These are phyloP conservation scores for Reutealis trisperma DNA, from an alignment of 345 rosid species.

Conservation along the genomic window DNA sequence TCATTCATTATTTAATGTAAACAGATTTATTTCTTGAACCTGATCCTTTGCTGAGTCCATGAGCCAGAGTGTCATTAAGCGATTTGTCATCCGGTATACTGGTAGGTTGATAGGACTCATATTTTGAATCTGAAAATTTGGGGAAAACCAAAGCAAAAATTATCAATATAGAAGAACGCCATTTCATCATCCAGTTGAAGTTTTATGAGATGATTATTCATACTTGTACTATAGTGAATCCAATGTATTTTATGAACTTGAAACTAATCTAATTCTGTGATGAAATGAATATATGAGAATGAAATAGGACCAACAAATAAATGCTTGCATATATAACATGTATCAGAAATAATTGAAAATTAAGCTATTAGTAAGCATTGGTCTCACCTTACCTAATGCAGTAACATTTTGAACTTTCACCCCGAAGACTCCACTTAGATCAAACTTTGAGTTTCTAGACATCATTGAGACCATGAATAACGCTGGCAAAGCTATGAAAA, in stretches of 20 bases:
- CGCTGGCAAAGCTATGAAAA: slow-evolving; percentile 19
- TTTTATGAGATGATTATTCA: background rate
- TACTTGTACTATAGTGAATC: background rate
- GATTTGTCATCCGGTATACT: background rate
- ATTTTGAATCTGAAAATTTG: background rate
- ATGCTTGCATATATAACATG: background rate
- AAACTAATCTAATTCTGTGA: background rate
- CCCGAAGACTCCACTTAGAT: background rate
- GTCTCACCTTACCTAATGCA: slow-evolving; percentile 13
- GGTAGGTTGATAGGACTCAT: background rate
- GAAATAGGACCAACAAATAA: background rate
- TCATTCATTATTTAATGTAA: background rate
- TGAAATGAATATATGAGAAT: background rate
- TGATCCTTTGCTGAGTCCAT: background rate
- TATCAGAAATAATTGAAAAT: background rate
- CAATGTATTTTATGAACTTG: background rate
- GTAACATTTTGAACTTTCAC: slow-evolving; percentile 15
- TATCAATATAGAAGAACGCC: background rate
- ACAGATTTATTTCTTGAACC: slow-evolving; percentile 1
- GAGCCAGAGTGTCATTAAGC: background rate
- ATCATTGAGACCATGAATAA: slow-evolving; percentile 2
- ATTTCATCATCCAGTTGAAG: background rate
- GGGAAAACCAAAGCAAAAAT: background rate
- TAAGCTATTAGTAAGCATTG: background rate
- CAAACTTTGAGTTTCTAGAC: slow-evolving; percentile 7